Conservation (phyloP, 1,284 basidiomycete species). For the Amylostereum chailletii region DNA sequence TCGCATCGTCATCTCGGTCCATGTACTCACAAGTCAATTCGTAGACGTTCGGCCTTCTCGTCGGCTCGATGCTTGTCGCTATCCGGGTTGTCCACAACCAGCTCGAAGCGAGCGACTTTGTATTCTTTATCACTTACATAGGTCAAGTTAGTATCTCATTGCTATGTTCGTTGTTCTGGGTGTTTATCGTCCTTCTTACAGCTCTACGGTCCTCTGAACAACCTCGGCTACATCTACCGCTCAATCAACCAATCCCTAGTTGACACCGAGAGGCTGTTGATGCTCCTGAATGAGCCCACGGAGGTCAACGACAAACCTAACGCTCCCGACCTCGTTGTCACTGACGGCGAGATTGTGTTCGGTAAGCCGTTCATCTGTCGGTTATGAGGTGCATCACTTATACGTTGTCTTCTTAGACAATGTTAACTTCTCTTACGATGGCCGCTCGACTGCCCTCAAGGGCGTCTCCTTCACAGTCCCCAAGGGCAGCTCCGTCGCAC, state of each 20-base stretch:
- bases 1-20: background rate
- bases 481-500: constrained; percentile 71
- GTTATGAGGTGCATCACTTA: constrained; percentile 2
- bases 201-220: constrained; percentile 69
- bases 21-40: background rate
- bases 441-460: constrained; percentile 60
- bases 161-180: constrained; percentile 1
- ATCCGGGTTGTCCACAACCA: constrained; percentile 47
- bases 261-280: constrained; percentile 72
- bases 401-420: constrained; percentile 40
- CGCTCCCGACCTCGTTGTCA: constrained; percentile 67
- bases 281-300: constrained; percentile 67
- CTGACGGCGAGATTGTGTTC: constrained; percentile 78
- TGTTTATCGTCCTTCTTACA: constrained; percentile 19
- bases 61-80: constrained; percentile 73
- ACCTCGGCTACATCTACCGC: constrained; percentile 66
- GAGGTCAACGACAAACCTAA: constrained; percentile 77
- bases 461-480: constrained; percentile 80
- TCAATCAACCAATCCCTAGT: constrained; percentile 69
- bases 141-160: constrained; percentile 43
- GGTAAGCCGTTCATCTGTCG: constrained; percentile 34
- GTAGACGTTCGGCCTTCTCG: constrained; percentile 64
- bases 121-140: constrained; percentile 76
- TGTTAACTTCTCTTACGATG: constrained; percentile 80
- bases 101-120: constrained; percentile 49